Conservation (phyloP, 2,329 filamentous ascomycete species). For the Neofusicoccum sp. region DNA sequence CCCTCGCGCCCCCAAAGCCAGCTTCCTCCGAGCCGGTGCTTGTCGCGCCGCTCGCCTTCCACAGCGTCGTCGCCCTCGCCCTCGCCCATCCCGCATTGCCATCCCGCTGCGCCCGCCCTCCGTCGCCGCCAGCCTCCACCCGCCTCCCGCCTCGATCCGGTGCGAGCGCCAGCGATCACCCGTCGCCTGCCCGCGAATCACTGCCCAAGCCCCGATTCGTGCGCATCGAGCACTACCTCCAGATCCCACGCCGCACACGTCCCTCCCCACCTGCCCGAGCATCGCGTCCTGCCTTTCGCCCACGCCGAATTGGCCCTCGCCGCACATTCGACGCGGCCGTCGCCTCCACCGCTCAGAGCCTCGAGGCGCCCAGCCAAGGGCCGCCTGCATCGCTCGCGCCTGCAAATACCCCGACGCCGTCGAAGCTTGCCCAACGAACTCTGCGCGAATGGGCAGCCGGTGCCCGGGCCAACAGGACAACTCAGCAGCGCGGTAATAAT, state of each 20-base stretch:
- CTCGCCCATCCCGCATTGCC: not conserved
- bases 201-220: not conserved
- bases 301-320: not conserved
- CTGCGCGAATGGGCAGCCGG: constrained; percentile 6
- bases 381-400: constrained; percentile 6
- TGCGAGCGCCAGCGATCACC: constrained; percentile 5
- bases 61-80: not conserved
- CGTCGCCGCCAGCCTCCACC: constrained; percentile 2
- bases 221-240: not conserved
- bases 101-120: not conserved
- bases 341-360: not conserved
- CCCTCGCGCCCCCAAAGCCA: not conserved
- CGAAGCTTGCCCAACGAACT: not conserved
- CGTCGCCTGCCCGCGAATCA: constrained; percentile 10
- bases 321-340: not conserved
- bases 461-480: constrained; percentile 4
- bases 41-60: constrained; percentile 4
- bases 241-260: not conserved
- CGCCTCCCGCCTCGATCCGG: constrained; percentile 11
- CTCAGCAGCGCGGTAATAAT: constrained; percentile 11
- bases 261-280: not conserved
- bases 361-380: constrained; percentile 10
- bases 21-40: constrained; percentile 3
- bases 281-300: not conserved
- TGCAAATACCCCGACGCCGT: constrained; percentile 6